A percentile compares a stretch with the other conserved stretches of the same genome.
Conservation (phyloP, 805 yeast genomes). For the Saturnispora hagleri region DNA sequence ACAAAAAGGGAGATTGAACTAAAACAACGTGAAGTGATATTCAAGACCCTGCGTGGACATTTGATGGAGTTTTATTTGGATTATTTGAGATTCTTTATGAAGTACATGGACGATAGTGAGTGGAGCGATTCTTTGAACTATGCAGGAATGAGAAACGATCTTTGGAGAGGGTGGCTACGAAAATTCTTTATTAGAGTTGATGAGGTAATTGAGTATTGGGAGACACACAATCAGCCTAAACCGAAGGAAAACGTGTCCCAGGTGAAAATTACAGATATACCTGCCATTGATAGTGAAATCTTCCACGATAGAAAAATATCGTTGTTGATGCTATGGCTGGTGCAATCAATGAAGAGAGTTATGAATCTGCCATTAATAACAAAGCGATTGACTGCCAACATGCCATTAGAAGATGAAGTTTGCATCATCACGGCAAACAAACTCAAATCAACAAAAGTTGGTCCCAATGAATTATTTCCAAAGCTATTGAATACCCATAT, state of each 20-base stretch:
- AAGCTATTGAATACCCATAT: constrained; percentile 15
- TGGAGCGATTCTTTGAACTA: constrained; percentile 25
- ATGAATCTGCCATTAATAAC: constrained; percentile 19
- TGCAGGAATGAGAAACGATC: constrained; percentile 25
- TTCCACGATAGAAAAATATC: constrained; percentile 25
- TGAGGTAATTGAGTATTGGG: constrained; percentile 15
- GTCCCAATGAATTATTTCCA: constrained; percentile 6
- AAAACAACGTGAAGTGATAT: constrained; percentile 12
- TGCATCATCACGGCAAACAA: constrained; percentile 23
- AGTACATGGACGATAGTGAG: constrained; percentile 27
- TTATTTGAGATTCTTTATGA: constrained; percentile 23
- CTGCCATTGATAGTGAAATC: constrained; percentile 14
- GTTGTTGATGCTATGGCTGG: constrained; percentile 24
- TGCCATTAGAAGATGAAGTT: constrained; percentile 15
- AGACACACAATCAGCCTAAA: background rate
- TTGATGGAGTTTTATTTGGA: constrained; percentile 22
- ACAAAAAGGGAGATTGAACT: constrained; percentile 12
- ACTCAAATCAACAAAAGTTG: constrained; percentile 15
- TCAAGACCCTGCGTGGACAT: constrained; percentile 14
- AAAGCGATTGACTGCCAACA: constrained; percentile 8
- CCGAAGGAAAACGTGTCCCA: background rate
- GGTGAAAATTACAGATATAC: constrained; percentile 14
- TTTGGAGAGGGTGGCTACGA: constrained; percentile 24
- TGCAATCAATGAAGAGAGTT: constrained; percentile 23
- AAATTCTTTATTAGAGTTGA: constrained; percentile 16